Evolutionary conservation across 805 yeast genomes (phyloP), one percentile per base, ranked within the genome.

Genomic region (Maudiozyma serrabonitensis): DNA sequence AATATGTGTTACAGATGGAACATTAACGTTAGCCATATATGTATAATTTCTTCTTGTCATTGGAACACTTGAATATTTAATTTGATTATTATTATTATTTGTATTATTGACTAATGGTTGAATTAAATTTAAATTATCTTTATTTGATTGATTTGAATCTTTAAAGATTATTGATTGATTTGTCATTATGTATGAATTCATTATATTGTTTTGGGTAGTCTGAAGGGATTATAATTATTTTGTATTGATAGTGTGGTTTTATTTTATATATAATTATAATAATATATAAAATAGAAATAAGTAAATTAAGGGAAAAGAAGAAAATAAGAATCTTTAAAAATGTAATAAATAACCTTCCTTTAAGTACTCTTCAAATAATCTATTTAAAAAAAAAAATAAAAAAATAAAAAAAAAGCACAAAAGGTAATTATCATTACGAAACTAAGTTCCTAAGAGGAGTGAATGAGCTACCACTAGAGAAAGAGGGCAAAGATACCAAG

Each of bases 21-120:
- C 13, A 7, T 16, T 21, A 6, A 47, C 50, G 23, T 47, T 37
- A 8, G 50, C 50, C 13, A 45, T 47, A 40, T 47, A 47, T 6
- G 50, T 35, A 23, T 47, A 47, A 37, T 47, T 47, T 39, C 19
- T 43, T 28, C 42, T 19, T 21, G 42, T 39, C 42, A 39, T 35
- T 46, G 18, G 46, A 7, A 44, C 38, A 35, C 8, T n/a, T n/a
- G 18, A n/a, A n/a, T 3, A 35, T 15, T 35, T 19, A 18, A 39
- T 21, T 16, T 13, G 42, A n/a, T 12, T 19, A 19, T 39, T 35
- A n/a, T n/a, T 35, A 28, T 28, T 28, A 28, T 28, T 28, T 4
- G 4, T 28, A 28, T 28, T 28, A 11, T 28, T 28, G 12, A 11
- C 12, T 6, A 28, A 28, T 9, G 32, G 32, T 28, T 28, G 32